These are phyloP conservation scores for Oryza glumipatula DNA, from an alignment of 176 grass and related monocot genomes.

Conservation along the genomic window DNA sequence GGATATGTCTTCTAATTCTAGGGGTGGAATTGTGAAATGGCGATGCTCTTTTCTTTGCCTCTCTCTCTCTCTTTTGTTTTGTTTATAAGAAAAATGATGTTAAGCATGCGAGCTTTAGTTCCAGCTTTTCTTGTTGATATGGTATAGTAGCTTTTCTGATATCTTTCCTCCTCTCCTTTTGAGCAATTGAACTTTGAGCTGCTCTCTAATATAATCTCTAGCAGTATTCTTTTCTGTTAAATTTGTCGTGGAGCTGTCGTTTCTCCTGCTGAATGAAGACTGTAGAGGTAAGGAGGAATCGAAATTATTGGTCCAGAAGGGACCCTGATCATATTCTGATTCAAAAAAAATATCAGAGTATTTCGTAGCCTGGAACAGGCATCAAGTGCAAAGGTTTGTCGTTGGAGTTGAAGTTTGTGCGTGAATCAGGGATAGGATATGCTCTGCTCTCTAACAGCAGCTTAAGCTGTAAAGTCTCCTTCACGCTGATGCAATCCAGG, in stretches of 20 bases:
- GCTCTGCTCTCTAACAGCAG: conserved; percentile 22
- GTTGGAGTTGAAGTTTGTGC: conserved; percentile 24
- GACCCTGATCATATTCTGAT: neutral
- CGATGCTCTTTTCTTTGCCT: conserved; percentile 7
- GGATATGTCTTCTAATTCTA: conserved; percentile 14
- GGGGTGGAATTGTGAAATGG: conserved; percentile 36
- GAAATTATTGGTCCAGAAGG: conserved; percentile 36
- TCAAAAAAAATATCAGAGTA: neutral
- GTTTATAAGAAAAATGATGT: conserved; percentile 60
- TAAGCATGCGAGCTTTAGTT: conserved; percentile 57
- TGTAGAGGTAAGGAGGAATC: conserved; percentile 36
- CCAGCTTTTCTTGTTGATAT: conserved; percentile 31
- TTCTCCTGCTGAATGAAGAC: conserved; percentile 10
- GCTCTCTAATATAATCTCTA: conserved; percentile 7
- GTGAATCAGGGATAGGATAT: neutral
- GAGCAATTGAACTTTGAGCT: conserved; percentile 32
- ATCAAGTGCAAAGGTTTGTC: conserved; percentile 39
- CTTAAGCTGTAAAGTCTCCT: conserved; percentile 35
- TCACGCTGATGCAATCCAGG: conserved; percentile 25
- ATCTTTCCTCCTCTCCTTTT: conserved; percentile 34
- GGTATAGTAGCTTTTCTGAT: conserved; percentile 43
- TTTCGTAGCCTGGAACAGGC: neutral
- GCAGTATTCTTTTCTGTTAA: conserved; percentile 30
- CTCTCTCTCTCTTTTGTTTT: conserved; percentile 18
- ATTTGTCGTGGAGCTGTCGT: conserved; percentile 35